phyloP scores from a whole-genome alignment of 2,329 filamentous ascomycete genomes.

The Fusarium lyarnte region DNA sequence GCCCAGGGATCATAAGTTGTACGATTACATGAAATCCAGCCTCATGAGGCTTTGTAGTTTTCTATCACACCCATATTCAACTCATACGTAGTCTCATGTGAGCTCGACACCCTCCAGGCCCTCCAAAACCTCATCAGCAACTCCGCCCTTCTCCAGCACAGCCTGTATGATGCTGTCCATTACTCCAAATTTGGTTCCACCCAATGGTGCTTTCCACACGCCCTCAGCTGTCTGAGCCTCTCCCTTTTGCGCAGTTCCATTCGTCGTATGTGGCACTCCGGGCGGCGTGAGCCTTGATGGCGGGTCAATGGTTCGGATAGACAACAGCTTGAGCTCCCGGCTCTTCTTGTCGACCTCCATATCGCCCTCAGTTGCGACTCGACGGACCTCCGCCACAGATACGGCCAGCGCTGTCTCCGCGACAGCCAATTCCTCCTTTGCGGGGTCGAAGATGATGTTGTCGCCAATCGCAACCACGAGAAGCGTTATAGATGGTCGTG shows the following conservation, averaged over 20 bases:
- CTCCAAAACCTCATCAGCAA: constrained; percentile 86
- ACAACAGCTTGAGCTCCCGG: constrained; percentile 67
- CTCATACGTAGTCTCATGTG: constrained; percentile 50
- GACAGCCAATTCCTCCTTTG: constrained; percentile 89
- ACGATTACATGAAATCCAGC: constrained; percentile 32
- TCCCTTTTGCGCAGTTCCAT: constrained; percentile 44
- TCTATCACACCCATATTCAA: constrained; percentile 3
- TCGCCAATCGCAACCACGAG: constrained; percentile 87
- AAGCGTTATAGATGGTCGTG: constrained; percentile 85
- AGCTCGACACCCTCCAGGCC: constrained; percentile 81
- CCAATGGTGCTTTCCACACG: constrained; percentile 87
- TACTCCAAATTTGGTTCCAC: constrained; percentile 80
- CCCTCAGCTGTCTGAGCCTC: constrained; percentile 71
- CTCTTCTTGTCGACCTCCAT: constrained; percentile 55
- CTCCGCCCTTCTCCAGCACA: constrained; percentile 79
- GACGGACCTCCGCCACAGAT: constrained; percentile 69
- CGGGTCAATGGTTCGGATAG: constrained; percentile 78
- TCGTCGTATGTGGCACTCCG: constrained; percentile 72
- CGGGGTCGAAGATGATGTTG: constrained; percentile 95
- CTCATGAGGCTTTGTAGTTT: neutral
- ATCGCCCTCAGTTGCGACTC: constrained; percentile 38
- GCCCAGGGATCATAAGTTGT: constrained; percentile 25
- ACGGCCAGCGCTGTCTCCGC: constrained; percentile 90
- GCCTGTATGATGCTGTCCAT: constrained; percentile 79
- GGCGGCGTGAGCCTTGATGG: constrained; percentile 78